Evolutionary conservation across 208 protist genomes (phyloP).

Genomic region (Leptomonas pyrrhocoris): DNA sequence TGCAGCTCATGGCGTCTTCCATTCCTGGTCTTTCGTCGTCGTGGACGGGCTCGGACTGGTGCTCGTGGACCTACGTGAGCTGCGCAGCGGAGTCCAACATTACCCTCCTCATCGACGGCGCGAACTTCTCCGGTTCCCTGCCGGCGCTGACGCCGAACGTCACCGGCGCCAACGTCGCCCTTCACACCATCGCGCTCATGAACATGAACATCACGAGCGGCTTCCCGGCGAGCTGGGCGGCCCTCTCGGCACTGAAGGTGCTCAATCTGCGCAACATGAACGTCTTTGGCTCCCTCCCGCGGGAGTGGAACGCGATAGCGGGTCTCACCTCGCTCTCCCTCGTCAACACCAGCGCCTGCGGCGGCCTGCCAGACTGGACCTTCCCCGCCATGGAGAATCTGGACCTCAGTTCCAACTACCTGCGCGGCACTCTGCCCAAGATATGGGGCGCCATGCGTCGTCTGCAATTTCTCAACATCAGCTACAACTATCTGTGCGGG

Average conservation of each 20-base stretch:
- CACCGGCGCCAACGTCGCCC: constrained; percentile 7
- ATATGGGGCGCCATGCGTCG: constrained; percentile 12
- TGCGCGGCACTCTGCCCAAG: constrained; percentile 16
- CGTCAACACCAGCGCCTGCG: constrained; percentile 14
- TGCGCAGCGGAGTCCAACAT: constrained; percentile 8
- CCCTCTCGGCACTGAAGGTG: neutral
- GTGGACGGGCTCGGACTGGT: constrained; percentile 19
- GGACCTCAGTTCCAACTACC: constrained; percentile 15
- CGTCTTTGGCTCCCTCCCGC: constrained; percentile 24
- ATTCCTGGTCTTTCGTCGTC: constrained; percentile 11
- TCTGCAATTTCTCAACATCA: constrained; percentile 17
- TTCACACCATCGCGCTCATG: neutral
- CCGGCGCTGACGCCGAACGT: neutral
- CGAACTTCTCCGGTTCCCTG: constrained; percentile 1
- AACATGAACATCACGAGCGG: constrained; percentile 23
- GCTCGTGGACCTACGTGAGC: constrained; percentile 15
- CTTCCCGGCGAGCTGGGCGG: constrained; percentile 21
- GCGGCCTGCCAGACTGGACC: constrained; percentile 32
- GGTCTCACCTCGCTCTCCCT: constrained; percentile 1
- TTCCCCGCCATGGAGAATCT: constrained; percentile 9
- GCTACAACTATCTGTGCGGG: constrained; percentile 22
- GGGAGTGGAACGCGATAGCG: constrained; percentile 19
- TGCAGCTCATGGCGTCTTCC: constrained; percentile 4
- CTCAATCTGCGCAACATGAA: constrained; percentile 22
- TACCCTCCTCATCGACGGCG: constrained; percentile 12